Evolutionary conservation across 805 yeast species (phyloP).

Genomic region (Candida multigemmis): DNA sequence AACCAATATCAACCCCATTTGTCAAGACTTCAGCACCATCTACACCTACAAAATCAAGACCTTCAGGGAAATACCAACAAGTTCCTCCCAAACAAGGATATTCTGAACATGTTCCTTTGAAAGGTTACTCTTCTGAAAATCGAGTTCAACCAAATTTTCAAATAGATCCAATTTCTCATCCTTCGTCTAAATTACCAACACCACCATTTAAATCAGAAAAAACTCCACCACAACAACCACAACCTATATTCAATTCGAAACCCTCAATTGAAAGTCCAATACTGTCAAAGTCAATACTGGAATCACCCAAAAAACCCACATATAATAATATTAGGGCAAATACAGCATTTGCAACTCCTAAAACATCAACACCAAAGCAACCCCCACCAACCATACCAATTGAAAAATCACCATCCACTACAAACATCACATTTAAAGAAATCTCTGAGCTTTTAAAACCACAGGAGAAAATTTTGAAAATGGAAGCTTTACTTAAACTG

Average conservation of each 20-base stretch:
- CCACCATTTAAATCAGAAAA: neutral
- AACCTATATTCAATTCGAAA: neutral
- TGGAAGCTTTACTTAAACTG: conserved; percentile 30
- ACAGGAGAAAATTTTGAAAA: conserved; percentile 30
- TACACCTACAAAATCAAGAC: conserved; percentile 2
- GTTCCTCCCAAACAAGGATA: conserved; percentile 1
- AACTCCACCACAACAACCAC: neutral
- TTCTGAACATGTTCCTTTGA: no score
- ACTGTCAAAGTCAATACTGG: conserved; percentile 1
- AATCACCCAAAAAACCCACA: conserved; percentile 1
- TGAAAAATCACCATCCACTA: neutral
- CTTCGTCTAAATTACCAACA: neutral
- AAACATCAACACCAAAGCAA: conserved; percentile 2
- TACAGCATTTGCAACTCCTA: conserved; percentile 1
- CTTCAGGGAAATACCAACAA: conserved; percentile 3
- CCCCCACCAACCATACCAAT: neutral
- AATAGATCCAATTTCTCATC: neutral
- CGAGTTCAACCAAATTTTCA: no score
- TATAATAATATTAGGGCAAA: conserved; percentile 1
- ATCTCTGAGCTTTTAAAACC: conserved; percentile 19
- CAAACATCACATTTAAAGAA: conserved; percentile 21
- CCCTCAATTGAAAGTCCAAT: no score
- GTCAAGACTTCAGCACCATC: neutral
- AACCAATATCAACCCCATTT: conserved; percentile 1
- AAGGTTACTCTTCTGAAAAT: no score